Evolutionary conservation across 2,329 filamentous ascomycete species (phyloP).

Genomic region (Clarireedia paspali): DNA sequence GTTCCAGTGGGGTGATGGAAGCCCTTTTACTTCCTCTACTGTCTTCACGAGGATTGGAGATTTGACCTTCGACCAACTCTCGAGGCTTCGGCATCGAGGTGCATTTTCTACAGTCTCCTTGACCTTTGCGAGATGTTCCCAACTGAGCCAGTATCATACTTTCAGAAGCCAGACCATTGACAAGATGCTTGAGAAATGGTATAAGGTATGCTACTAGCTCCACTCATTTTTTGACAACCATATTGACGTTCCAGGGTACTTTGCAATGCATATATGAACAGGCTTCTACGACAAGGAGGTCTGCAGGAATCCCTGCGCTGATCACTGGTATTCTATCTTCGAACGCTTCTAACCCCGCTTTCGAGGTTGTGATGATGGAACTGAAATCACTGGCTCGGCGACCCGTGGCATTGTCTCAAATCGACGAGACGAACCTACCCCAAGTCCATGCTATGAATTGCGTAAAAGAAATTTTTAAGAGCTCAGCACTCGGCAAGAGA

Average conservation of each 20-base stretch:
- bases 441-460: conserved; percentile 96
- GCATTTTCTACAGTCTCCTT: conserved; percentile 90
- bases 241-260: conserved; percentile 42
- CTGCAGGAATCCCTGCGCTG: conserved; percentile 83
- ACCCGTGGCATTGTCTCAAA: conserved; percentile 43
- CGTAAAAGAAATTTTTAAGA: conserved; percentile 85
- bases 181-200: conserved; percentile 55
- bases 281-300: conserved; percentile 77
- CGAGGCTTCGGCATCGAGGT: conserved; percentile 77
- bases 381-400: conserved; percentile 51
- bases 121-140: conserved; percentile 77
- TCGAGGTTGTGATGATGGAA: conserved; percentile 55
- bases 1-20: conserved; percentile 35
- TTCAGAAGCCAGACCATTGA: neutral
- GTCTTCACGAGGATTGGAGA: conserved; percentile 62
- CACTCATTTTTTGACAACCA: conserved; percentile 5
- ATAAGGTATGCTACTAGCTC: conserved; percentile 44
- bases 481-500: conserved; percentile 62
- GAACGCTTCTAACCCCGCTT: conserved; percentile 50
- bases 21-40: conserved; percentile 40
- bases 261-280: conserved; percentile 66
- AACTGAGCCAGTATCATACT: conserved; percentile 37
- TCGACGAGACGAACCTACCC: conserved; percentile 59
- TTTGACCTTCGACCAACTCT: conserved; percentile 74
- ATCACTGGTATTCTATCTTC: conserved; percentile 74